Evolutionary conservation across 2,329 filamentous ascomycete genomes (phyloP).

Genomic region (Colletotrichum costaricense): DNA sequence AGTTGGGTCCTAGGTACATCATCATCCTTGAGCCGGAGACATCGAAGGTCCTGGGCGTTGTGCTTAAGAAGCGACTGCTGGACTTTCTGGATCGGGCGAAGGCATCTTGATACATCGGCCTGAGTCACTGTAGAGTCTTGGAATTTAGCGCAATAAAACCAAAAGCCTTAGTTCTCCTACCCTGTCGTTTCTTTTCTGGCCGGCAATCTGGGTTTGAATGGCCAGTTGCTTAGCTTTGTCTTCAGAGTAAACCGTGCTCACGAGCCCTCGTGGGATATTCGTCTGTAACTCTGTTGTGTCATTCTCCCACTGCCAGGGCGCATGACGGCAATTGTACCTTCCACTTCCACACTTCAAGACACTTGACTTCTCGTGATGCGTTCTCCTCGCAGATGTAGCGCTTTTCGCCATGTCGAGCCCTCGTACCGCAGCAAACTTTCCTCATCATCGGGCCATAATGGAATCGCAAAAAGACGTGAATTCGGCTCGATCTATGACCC

Average conservation of each 20-base stretch:
- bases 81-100: conserved; percentile 24
- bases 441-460: background rate
- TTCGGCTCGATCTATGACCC: conserved; percentile 34
- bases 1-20: conserved; percentile 64
- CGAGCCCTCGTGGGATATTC: background rate
- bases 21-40: conserved; percentile 64
- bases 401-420: background rate
- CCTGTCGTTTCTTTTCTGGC: background rate
- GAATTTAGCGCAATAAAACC: background rate
- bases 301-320: background rate
- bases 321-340: background rate
- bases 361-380: background rate
- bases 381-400: background rate
- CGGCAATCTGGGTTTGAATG: background rate
- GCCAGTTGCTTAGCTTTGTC: background rate
- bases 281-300: background rate
- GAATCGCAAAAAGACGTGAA: conserved; percentile 31
- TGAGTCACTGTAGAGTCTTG: no score
- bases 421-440: background rate
- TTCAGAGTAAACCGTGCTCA: background rate
- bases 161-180: background rate
- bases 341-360: background rate
- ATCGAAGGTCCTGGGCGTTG: conserved; percentile 60
- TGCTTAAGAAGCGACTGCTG: conserved; percentile 66
- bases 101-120: background rate